Conservation (phyloP, 2,329 filamentous ascomycete genomes). For the Phaeoacremonium minimum region DNA sequence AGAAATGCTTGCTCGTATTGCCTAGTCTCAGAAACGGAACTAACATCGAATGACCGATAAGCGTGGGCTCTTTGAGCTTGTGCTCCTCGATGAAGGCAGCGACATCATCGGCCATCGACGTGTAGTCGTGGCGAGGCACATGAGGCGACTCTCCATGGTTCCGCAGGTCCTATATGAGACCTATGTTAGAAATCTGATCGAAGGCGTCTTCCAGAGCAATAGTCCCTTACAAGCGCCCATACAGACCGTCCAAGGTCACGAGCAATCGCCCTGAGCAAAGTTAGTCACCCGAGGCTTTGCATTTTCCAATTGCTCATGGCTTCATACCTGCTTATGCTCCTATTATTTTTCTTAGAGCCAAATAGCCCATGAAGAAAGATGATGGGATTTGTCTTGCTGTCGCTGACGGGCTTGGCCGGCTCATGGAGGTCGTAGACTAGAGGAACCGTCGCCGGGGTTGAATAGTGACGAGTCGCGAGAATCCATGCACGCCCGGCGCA, state of each 20-base stretch:
- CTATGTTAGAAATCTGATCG: too few species aligned
- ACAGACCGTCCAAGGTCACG: conserved; percentile 76
- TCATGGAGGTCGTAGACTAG: conserved; percentile 66
- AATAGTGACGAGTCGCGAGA: conserved; percentile 1
- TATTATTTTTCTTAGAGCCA: conserved; percentile 92
- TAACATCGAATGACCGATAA: conserved; percentile 94
- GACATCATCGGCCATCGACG: conserved; percentile 77
- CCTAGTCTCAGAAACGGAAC: conserved; percentile 14
- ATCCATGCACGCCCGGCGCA: conserved; percentile 3
- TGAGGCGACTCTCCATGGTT: conserved; percentile 94
- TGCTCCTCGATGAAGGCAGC: conserved; percentile 72
- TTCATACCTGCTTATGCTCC: conserved; percentile 83
- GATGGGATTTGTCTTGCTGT: conserved; percentile 56
- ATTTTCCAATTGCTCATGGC: not conserved
- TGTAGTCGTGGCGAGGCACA: conserved; percentile 70
- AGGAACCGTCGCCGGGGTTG: conserved; percentile 16
- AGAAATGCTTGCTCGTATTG: conserved; percentile 1
- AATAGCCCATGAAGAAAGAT: conserved; percentile 91
- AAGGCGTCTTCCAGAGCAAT: too few species aligned
- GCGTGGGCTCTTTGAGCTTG: conserved; percentile 61
- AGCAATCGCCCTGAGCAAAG: conserved; percentile 61
- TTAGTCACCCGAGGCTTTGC: too few species aligned
- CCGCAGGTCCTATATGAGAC: conserved; percentile 65
- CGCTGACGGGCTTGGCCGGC: conserved; percentile 40
- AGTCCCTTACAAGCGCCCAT: conserved; percentile 74